These are phyloP conservation scores for Aurinia saxatilis DNA, from an alignment of 345 rosid genomes.

Conservation along the genomic window DNA sequence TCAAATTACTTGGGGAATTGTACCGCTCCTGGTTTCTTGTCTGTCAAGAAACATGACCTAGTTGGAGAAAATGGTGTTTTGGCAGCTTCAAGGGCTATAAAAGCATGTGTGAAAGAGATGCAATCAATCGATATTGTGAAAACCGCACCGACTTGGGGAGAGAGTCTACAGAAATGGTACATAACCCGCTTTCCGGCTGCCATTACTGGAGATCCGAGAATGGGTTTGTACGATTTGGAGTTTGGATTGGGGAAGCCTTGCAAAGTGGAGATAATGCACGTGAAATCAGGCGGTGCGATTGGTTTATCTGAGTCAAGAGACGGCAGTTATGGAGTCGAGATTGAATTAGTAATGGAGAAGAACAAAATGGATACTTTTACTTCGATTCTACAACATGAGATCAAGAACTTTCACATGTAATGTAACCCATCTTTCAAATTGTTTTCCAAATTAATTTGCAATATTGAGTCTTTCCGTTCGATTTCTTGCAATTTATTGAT, in stretches of 20 bases:
- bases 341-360: constrained; percentile 16
- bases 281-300: not conserved
- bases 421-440: too few species aligned
- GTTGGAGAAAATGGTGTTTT: constrained; percentile 21
- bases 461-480: too few species aligned
- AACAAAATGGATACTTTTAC: not conserved
- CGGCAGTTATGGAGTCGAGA: constrained; percentile 24
- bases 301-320: constrained; percentile 13
- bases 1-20: constrained; percentile 31
- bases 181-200: not conserved
- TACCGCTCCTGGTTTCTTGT: not conserved
- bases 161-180: not conserved
- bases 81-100: not conserved
- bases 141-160: not conserved
- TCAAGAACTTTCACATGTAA: too few species aligned
- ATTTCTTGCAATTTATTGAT: too few species aligned
- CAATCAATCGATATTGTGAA: not conserved
- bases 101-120: not conserved
- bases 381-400: not conserved
- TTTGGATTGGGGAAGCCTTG: too few species aligned
- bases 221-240: too few species aligned
- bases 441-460: too few species aligned
- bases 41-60: constrained; percentile 23
- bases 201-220: constrained; percentile 16
- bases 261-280: too few species aligned